These are phyloP conservation scores for Plasmodium blacklocki DNA, from an alignment of 169 alveolate species.

Conservation along the genomic window DNA sequence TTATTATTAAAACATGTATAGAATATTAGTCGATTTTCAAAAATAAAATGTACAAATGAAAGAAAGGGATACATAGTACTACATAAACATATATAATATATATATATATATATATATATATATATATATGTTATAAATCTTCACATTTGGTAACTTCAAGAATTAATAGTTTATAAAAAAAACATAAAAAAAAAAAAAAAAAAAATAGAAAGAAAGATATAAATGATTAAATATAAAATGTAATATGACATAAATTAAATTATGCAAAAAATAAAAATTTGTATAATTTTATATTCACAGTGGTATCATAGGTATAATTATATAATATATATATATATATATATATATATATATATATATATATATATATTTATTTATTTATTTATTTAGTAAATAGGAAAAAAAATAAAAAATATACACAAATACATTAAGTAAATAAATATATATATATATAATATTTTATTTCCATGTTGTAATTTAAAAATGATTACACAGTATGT, in stretches of 20 bases:
- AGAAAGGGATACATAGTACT: background rate
- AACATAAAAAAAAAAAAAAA: conserved; percentile 1
- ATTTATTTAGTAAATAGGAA: background rate
- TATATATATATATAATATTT: too few relatives aligned
- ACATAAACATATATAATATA: background rate
- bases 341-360: too few relatives aligned
- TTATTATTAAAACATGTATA: background rate
- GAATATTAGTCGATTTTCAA: background rate
- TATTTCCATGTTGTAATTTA: too few relatives aligned
- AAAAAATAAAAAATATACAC: too few relatives aligned
- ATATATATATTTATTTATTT: too few relatives aligned
- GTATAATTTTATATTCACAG: background rate
- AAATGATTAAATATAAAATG: background rate
- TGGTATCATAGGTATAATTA: background rate
- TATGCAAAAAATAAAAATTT: background rate
- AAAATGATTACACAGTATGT: too few relatives aligned
- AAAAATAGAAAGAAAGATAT: background rate
- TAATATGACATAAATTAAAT: background rate
- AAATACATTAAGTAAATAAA: too few relatives aligned
- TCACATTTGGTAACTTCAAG: too few relatives aligned
- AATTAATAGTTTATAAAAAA: background rate
- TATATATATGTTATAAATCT: too few relatives aligned
- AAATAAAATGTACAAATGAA: background rate
- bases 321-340: conserved; percentile 1
- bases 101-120: too few relatives aligned